Base-by-base conservation (phyloP, 257 asterid genomes). In the Solanum lycopersicoides region DNA sequence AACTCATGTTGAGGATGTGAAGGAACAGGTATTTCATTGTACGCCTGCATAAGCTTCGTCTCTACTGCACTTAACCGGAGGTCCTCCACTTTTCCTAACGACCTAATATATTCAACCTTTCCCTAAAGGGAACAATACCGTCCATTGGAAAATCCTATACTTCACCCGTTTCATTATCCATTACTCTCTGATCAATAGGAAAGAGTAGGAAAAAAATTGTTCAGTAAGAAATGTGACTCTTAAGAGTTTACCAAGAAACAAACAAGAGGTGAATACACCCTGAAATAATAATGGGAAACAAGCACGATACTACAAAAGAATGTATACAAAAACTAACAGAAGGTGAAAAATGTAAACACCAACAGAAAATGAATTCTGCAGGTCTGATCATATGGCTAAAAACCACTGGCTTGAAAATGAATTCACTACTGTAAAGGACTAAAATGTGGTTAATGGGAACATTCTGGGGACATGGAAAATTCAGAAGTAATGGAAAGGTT, bases 1-100 rank as follows among this genome's bases (percentile, higher is more conserved):
- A 97, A 97, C 37, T 94, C 95, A 50, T 97, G 99, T 82, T 95
- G 99, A 73, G 96, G 99, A 68, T 95, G 98, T 1, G 99, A 95
- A 91, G 95, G 99, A 30, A 97, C 98, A 6, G 60, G 60, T 50
- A 50, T 50, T 5, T 50, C 60, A 50, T 50, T 50, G 60, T 50
- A 50, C 15, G 3, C 60, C 21, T 50, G 60, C 60, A 50, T 50
- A 50, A 50, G 60, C 60, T 50, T 50, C 60, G 21, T 50, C 60
- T 6, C 60, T 50, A 21, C 60, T 15, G 60, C 60, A 50, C 21
- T 50, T 15, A 50, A 50, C 21, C 0, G 60, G 60, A 50, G 60
- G 60, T 50, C 60, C 59, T 50, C 60, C 60, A 15, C 21, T 15
- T 50, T 50, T 50, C 21, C 96, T 34, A 95, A 69, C 98, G 97